phyloP scores from a whole-genome alignment of 192 early-diverging fungal species.

The Polychytrium aggregatum region DNA sequence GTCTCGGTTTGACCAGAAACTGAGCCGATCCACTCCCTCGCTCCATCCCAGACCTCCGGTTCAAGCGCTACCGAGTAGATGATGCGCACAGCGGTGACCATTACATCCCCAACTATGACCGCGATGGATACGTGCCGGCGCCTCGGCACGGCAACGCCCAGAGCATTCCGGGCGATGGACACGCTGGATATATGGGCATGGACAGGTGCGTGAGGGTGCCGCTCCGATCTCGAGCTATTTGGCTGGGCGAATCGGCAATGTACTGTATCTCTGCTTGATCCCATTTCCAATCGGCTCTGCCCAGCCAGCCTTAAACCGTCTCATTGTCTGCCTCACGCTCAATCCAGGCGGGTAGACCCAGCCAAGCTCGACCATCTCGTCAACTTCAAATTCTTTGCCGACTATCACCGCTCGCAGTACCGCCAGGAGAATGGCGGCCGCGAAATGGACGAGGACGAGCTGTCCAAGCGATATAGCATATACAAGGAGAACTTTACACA shows the following conservation, averaged over 20 bases:
- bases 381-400: slow-evolving; percentile 21
- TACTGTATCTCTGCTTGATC: slow-evolving; percentile 1
- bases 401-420: slow-evolving; percentile 7
- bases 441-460: slow-evolving; percentile 53
- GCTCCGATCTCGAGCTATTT: not conserved
- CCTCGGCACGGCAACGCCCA: slow-evolving; percentile 32
- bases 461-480: slow-evolving; percentile 63
- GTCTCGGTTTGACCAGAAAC: no score
- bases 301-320: not conserved
- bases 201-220: slow-evolving; percentile 1
- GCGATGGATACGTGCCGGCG: slow-evolving; percentile 59
- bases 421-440: slow-evolving; percentile 5
- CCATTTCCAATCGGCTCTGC: not conserved
- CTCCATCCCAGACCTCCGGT: no score
- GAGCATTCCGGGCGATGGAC: slow-evolving; percentile 19
- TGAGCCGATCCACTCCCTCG: no score
- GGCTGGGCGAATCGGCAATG: slow-evolving; percentile 2
- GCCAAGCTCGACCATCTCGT: slow-evolving; percentile 64
- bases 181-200: slow-evolving; percentile 4
- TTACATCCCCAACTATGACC: slow-evolving; percentile 79
- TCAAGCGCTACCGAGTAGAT: no score
- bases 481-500: slow-evolving; percentile 72
- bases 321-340: not conserved
- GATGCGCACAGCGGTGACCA: no score
- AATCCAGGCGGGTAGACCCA: slow-evolving; percentile 42